Base-by-base conservation (phyloP, 192 early-diverging fungal genomes). In the Coemansia sp. region DNA sequence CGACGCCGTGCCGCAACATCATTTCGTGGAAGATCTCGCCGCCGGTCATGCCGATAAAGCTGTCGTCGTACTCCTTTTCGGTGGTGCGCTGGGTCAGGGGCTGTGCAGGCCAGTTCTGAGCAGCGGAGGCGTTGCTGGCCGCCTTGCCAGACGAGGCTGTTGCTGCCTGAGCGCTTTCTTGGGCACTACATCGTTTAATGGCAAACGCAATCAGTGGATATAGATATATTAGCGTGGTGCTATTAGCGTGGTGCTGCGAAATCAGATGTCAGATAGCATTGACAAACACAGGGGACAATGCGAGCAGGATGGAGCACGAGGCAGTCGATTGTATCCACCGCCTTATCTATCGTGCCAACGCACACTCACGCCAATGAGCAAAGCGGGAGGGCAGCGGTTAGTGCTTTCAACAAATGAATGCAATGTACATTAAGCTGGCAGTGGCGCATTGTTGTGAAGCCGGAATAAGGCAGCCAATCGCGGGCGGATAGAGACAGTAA, bases 21-120 rank as follows among this genome's bases (percentile, higher is more conserved):
- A 97, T 97, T 73, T 97, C 93, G 84, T 99, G 97, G 73, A 99
- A 96, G 75, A 99, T 97, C 80, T 97, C 89, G 49, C 97, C 97
- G 58, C 97, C 97, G 28, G 94, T 92, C 88, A 94, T 90, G 32
- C 97, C 97, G 6, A 99, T 89, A 80, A 97, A 95, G 33, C 91
- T 90, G 66, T 85, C 80, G 75, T 96, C 93, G 70, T 84, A 86
- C 65, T 61, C 76, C 74, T 76, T 81, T 67, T 60, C 82, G 32
- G 64, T 69, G 20, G 67, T 67, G 29, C 62, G 52, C 54, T 71
- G 61, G 52, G 55, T 32, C 29, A 69, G 68, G 45, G 68, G 61
- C 68, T 69, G 63, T 42, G 72, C 63, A 11, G 72, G 34, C 28
- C 61, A 63, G 63, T 31, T 48, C 61, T 66, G 62, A 29, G 58